Percentiles rank a stretch among this genome's conserved stretches.
Evolutionary conservation across 2,329 filamentous ascomycete genomes (phyloP).

Genomic region (Epichloe gansuensis): DNA sequence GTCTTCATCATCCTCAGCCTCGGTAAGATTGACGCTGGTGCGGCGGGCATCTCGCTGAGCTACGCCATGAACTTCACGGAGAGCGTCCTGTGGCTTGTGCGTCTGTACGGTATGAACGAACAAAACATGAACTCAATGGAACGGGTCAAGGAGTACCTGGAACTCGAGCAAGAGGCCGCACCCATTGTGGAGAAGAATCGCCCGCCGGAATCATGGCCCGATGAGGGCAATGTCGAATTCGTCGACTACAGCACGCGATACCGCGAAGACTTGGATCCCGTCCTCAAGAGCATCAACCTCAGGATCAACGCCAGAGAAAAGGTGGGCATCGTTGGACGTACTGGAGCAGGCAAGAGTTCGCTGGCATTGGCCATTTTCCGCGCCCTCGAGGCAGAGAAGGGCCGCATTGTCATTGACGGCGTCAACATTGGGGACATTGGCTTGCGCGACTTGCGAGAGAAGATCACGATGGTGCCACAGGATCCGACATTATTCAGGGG

Average conservation of each 20-base stretch:
- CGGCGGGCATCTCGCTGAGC: constrained; percentile 84
- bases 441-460: constrained; percentile 81
- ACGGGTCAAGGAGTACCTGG: constrained; percentile 91
- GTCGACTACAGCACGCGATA: constrained; percentile 82
- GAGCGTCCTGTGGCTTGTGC: constrained; percentile 91
- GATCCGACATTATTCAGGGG: constrained; percentile 91
- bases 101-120: constrained; percentile 87
- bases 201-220: constrained; percentile 74
- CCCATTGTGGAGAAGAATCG: constrained; percentile 66
- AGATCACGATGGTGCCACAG: constrained; percentile 95
- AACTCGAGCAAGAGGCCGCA: constrained; percentile 85
- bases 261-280: constrained; percentile 73
- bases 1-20: constrained; percentile 80
- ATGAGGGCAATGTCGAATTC: constrained; percentile 76
- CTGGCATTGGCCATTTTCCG: constrained; percentile 88
- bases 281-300: constrained; percentile 74
- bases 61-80: constrained; percentile 97
- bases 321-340: constrained; percentile 90
- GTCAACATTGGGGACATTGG: constrained; percentile 86
- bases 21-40: constrained; percentile 75
- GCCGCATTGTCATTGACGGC: constrained; percentile 81
- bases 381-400: constrained; percentile 79
- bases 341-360: constrained; percentile 93
- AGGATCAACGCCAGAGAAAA: constrained; percentile 79
- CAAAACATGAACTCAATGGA: constrained; percentile 99